Evolutionary conservation across 2,329 filamentous ascomycete genomes (phyloP).

Genomic region (Fusarium buharicum): DNA sequence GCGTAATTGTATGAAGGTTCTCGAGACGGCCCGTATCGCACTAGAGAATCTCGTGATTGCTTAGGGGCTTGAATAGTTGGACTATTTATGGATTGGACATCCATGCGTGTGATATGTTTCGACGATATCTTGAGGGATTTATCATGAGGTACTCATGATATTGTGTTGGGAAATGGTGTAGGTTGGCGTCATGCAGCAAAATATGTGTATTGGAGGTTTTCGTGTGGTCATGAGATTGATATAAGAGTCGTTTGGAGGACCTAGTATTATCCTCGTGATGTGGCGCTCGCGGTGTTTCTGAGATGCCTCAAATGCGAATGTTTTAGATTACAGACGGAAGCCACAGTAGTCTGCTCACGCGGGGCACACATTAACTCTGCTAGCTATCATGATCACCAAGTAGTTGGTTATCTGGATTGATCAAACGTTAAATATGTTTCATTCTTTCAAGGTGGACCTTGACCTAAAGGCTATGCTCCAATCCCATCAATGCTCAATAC

Average conservation of each 20-base stretch:
- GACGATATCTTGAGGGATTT: background rate
- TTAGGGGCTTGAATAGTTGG: constrained; percentile 37
- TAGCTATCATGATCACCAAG: background rate
- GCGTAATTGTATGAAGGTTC: constrained; percentile 60
- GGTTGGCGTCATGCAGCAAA: background rate
- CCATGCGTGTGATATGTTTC: background rate
- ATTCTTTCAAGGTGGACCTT: constrained; percentile 30
- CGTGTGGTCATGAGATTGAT: too few relatives aligned
- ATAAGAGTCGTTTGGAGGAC: background rate
- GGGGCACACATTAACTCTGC: background rate
- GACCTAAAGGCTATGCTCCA: constrained; percentile 2
- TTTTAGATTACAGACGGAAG: too few relatives aligned
- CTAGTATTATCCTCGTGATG: background rate
- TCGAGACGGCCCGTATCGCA: constrained; percentile 64
- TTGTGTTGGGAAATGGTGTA: background rate
- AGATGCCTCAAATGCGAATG: background rate
- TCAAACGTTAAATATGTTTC: constrained; percentile 18
- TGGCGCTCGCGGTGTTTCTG: background rate
- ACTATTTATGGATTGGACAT: background rate
- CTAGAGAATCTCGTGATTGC: constrained; percentile 66
- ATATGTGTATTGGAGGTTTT: background rate
- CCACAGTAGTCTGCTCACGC: background rate
- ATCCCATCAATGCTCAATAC: constrained; percentile 15
- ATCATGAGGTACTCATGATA: background rate
- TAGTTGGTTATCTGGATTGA: background rate